phyloP scores from a whole-genome alignment of 768 basidiomycete species.

The Trametes villosa region DNA sequence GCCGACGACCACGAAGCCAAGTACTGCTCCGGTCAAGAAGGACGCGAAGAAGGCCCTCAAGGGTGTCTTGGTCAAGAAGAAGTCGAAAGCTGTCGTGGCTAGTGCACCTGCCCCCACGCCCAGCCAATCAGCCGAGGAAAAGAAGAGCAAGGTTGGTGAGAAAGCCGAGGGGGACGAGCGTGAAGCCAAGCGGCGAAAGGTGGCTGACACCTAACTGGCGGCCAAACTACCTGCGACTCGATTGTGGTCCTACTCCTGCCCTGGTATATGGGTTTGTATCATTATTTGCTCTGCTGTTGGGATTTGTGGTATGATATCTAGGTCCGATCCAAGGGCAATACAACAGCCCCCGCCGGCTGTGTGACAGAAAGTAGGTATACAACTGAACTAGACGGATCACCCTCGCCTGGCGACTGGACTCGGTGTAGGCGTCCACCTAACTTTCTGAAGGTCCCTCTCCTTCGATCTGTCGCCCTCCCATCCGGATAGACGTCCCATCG shows the following conservation, averaged over 20 bases:
- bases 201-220: constrained; percentile 38
- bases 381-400: constrained; percentile 10
- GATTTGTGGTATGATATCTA: neutral
- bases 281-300: constrained; percentile 1
- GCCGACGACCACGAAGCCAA: constrained; percentile 25
- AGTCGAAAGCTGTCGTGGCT: constrained; percentile 45
- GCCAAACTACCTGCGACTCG: neutral
- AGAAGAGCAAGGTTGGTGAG: constrained; percentile 13
- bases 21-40: constrained; percentile 52
- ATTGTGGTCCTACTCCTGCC: neutral
- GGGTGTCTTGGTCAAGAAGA: constrained; percentile 83
- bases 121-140: constrained; percentile 20
- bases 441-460: constrained; percentile 64
- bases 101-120: constrained; percentile 3
- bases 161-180: constrained; percentile 35
- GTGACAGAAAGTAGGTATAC: neutral
- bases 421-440: constrained; percentile 84
- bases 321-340: neutral
- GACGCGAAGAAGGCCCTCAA: constrained; percentile 70
- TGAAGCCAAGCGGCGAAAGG: constrained; percentile 63
- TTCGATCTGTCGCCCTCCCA: constrained; percentile 56
- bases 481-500: constrained; percentile 58
- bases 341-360: constrained; percentile 4
- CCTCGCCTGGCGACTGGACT: constrained; percentile 44
- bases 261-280: constrained; percentile 15